Percentiles rank a stretch among this genome's conserved stretches.
Evolutionary conservation across 225 moss, liverwort and hornwort genomes (phyloP).

Genomic region (Sphagnum contortum): DNA sequence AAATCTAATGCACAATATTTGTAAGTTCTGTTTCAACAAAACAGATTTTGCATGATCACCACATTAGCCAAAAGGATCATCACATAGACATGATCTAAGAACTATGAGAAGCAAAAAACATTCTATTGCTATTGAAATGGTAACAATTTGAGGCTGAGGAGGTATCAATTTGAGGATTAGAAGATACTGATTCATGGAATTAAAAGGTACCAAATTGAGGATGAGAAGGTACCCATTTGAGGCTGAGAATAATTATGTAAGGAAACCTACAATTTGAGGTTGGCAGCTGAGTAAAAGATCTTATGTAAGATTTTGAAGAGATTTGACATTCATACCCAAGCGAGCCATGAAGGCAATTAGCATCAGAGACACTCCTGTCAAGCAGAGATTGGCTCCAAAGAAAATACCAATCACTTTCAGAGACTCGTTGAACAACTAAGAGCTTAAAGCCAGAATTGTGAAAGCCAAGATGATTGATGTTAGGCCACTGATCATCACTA

Average conservation of each 20-base stretch:
- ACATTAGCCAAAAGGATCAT: background rate
- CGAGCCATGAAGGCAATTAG: slow-evolving; percentile 73
- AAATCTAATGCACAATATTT: background rate
- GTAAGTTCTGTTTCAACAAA: background rate
- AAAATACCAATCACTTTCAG: slow-evolving; percentile 42
- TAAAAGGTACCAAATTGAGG: background rate
- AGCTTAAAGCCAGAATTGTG: slow-evolving; percentile 44
- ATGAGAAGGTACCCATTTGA: too few species aligned
- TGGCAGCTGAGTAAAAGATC: background rate
- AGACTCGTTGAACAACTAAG: slow-evolving; percentile 35
- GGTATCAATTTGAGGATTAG: too few species aligned
- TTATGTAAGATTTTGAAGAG: background rate
- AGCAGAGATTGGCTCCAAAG: slow-evolving; percentile 58
- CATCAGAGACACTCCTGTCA: slow-evolving; percentile 38
- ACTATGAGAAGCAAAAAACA: background rate
- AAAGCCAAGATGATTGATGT: slow-evolving; percentile 58
- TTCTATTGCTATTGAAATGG: background rate
- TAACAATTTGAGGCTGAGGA: too few species aligned
- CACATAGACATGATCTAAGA: background rate
- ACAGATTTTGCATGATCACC: background rate
- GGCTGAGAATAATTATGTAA: too few species aligned
- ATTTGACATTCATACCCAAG: slow-evolving; percentile 17
- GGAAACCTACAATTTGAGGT: too few species aligned
- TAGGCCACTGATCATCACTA: slow-evolving; percentile 59
- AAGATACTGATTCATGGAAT: too few species aligned